A percentile compares a stretch with the other conserved stretches of the same genome.
phyloP scores from a whole-genome alignment of 2,329 filamentous ascomycete species.

The Diaporthe australafricana region DNA sequence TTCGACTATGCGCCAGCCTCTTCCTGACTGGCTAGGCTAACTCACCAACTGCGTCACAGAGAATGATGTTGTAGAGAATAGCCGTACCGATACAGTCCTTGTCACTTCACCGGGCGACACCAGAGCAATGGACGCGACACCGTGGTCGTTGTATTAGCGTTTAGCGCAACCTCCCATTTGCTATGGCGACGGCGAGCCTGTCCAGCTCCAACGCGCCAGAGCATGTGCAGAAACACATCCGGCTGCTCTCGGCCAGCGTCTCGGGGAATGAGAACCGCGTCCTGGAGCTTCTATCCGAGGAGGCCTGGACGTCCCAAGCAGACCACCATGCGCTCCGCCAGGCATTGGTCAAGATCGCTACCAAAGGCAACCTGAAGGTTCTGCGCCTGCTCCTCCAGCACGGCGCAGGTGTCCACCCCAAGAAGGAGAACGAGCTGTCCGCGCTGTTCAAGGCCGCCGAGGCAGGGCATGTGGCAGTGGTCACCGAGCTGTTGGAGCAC shows the following conservation, averaged over 20 bases:
- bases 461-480: slow-evolving; percentile 49
- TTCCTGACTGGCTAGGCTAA: background rate
- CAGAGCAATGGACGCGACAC: background rate
- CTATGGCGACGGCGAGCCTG: slow-evolving; percentile 43
- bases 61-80: background rate
- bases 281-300: slow-evolving; percentile 50
- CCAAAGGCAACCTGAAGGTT: slow-evolving; percentile 50
- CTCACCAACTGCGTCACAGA: background rate
- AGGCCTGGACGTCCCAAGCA: slow-evolving; percentile 47
- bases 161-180: background rate
- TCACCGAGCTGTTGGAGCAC: slow-evolving; percentile 48
- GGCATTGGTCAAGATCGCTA: slow-evolving; percentile 51
- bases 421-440: slow-evolving; percentile 49
- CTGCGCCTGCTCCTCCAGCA: slow-evolving; percentile 51
- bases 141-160: background rate
- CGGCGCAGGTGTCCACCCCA: slow-evolving; percentile 51
- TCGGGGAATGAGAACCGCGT: slow-evolving; percentile 52
- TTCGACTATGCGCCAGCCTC: background rate
- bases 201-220: slow-evolving; percentile 52
- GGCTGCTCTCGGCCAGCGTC: slow-evolving; percentile 50
- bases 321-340: slow-evolving; percentile 52
- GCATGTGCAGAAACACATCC: slow-evolving; percentile 47
- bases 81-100: background rate
- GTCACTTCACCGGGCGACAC: background rate
- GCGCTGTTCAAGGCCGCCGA: slow-evolving; percentile 53